A percentile compares a stretch with the other conserved stretches of the same genome.
These are phyloP conservation scores for Erythrophleum fordii DNA, from an alignment of 306 rosid species.

Conservation along the genomic window DNA sequence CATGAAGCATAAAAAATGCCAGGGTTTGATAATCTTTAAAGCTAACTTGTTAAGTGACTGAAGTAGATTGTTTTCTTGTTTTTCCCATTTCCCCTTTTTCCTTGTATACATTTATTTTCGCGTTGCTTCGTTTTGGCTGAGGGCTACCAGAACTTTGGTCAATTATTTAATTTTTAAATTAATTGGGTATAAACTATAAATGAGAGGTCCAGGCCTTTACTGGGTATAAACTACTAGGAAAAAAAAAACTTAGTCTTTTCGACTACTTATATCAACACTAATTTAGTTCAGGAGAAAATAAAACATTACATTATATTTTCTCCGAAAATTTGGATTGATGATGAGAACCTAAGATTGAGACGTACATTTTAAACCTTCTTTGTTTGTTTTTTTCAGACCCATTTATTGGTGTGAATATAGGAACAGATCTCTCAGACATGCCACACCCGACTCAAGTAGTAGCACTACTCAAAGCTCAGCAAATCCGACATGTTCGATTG, in stretches of 20 bases:
- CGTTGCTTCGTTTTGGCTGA: constrained; percentile 13
- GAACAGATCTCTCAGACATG: constrained; percentile 86
- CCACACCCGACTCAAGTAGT: constrained; percentile 89
- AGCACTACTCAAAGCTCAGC: constrained; percentile 77
- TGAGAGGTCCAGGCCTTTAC: constrained; percentile 5
- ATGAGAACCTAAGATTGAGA: not conserved
- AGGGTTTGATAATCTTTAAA: not conserved
- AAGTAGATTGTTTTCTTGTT: not conserved
- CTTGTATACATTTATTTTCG: not conserved
- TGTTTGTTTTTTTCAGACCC: constrained; percentile 61
- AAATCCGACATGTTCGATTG: constrained; percentile 68
- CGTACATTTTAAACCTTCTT: too few species aligned
- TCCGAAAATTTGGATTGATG: not conserved
- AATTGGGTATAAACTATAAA: not conserved
- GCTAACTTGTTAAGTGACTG: not conserved
- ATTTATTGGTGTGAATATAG: constrained; percentile 82
- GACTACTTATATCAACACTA: not conserved
- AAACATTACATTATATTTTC: not conserved
- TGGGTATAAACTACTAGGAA: too few species aligned
- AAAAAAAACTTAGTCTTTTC: not conserved
- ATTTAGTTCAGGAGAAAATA: not conserved
- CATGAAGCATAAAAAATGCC: not conserved
- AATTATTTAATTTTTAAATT: not conserved
- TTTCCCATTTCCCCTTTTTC: not conserved
- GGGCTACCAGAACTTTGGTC: not conserved